Evolutionary conservation across 441 rosid species (phyloP).

Genomic region (Mallotus repandus): DNA sequence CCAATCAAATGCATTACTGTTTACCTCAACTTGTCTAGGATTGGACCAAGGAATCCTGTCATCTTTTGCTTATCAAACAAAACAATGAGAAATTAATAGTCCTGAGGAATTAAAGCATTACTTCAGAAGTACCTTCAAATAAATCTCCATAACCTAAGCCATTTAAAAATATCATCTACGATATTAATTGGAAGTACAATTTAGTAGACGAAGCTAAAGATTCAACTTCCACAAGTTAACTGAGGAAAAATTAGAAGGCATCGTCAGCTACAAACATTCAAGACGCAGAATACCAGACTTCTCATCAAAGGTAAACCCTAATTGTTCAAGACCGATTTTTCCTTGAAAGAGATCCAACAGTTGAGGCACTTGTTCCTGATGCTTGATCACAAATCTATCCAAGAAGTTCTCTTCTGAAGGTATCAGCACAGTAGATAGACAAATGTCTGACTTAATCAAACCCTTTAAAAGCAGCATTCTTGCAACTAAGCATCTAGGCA

Average conservation of each 20-base stretch:
- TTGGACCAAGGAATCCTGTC: background rate
- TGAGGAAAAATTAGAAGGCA: background rate
- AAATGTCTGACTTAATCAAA: conserved; percentile 3
- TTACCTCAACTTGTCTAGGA: background rate
- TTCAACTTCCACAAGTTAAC: no score
- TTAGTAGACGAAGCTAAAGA: no score
- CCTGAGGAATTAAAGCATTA: no score
- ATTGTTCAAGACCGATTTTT: background rate
- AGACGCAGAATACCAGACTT: background rate
- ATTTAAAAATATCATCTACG: no score
- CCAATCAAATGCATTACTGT: background rate
- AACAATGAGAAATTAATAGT: no score
- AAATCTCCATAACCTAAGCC: no score
- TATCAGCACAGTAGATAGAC: background rate
- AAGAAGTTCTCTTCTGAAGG: conserved; percentile 12
- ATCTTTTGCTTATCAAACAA: background rate
- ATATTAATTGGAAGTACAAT: no score
- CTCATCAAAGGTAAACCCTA: background rate
- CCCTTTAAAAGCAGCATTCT: conserved; percentile 9
- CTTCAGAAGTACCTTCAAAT: no score
- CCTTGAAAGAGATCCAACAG: conserved; percentile 14
- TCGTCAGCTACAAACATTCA: background rate
- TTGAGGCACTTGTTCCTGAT: conserved; percentile 15
- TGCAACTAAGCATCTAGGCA: conserved; percentile 17
- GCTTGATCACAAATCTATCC: conserved; percentile 15